Conservation (phyloP, 2,329 filamentous ascomycete genomes). For the Lithohypha guttulata region DNA sequence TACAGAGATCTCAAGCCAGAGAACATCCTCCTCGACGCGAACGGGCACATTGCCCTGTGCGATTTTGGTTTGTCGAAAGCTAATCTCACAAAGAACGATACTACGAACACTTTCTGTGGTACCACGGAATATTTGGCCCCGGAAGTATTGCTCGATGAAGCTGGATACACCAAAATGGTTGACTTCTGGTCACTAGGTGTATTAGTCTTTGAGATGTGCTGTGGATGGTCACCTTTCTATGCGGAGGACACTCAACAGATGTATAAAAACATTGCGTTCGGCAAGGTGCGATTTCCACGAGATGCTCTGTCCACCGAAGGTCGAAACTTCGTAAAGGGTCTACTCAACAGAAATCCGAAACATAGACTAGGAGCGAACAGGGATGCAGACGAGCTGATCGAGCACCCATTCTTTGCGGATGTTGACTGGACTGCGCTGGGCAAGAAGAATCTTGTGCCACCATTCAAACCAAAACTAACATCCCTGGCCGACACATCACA, state of each 20-base stretch:
- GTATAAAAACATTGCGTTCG: constrained; percentile 99
- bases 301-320: constrained; percentile 92
- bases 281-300: constrained; percentile 90
- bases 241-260: constrained; percentile 98
- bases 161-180: constrained; percentile 98
- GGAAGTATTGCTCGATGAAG: constrained; percentile 88
- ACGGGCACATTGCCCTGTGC: constrained; percentile 93
- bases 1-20: constrained; percentile 96
- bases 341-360: constrained; percentile 93
- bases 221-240: constrained; percentile 97
- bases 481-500: constrained; percentile 94
- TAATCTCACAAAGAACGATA: constrained; percentile 92
- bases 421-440: constrained; percentile 82
- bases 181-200: constrained; percentile 99
- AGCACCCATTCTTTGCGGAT: constrained; percentile 86
- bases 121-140: constrained; percentile 96
- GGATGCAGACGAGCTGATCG: constrained; percentile 89
- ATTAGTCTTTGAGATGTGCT: constrained; percentile 98
- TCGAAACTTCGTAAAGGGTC: constrained; percentile 92
- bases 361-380: constrained; percentile 83
- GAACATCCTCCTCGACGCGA: constrained; percentile 92
- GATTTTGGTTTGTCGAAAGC: constrained; percentile 97
- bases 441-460: constrained; percentile 86
- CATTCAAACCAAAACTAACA: constrained; percentile 96
- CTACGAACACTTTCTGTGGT: constrained; percentile 97